Evolutionary conservation across 192 early-diverging fungal genomes (phyloP), one percentile per base, ranked within the genome.

Genomic region (Backusella westeae): DNA sequence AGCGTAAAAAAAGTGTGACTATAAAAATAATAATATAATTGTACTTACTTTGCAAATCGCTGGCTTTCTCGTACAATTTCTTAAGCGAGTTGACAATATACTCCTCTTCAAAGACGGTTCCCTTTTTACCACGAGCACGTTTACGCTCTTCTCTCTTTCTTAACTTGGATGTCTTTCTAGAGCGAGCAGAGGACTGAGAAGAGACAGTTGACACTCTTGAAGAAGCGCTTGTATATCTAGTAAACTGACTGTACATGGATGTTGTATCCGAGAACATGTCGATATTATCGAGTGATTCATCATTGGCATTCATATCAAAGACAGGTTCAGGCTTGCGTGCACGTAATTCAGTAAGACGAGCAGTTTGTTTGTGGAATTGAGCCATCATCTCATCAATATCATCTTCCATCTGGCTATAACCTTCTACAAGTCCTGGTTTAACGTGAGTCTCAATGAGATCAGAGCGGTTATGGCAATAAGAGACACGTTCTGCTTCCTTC

Each of bases 231-330:
- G 94, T 95, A 72, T 92, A 93, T 12, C 91, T 89, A 59, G 93
- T 97, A 75, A 94, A 93, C 66, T 91, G 89, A 76, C 94, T 96
- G 26, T 91, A 92, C 94, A 97, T 96, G 6, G 95, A 96, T 4
- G 94, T 93, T 6, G 97, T 97, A 78, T 99, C 97, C 0, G 96
- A 97, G 86, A 96, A 91, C 85, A 96, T 90, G 78, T 99, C 97
- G 14, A 97, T 87, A 78, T 95, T 92, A 71, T 97, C 94, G n/a
- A 94, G 76, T 23, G 84, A 77, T 49, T 93, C 92, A 52, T 90
- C 86, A 39, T 80, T 84, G 19, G 81, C 74, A 63, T 79, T 56
- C 65, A 71, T 21, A n/a, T 66, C 78, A 39, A 78, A 32, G 23
- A 26, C 15, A 29, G 82, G 78, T 17, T 88, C 85, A 9, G 85